Evolutionary conservation across 2,329 filamentous ascomycete species (phyloP).

Genomic region (Curvularia lunata): DNA sequence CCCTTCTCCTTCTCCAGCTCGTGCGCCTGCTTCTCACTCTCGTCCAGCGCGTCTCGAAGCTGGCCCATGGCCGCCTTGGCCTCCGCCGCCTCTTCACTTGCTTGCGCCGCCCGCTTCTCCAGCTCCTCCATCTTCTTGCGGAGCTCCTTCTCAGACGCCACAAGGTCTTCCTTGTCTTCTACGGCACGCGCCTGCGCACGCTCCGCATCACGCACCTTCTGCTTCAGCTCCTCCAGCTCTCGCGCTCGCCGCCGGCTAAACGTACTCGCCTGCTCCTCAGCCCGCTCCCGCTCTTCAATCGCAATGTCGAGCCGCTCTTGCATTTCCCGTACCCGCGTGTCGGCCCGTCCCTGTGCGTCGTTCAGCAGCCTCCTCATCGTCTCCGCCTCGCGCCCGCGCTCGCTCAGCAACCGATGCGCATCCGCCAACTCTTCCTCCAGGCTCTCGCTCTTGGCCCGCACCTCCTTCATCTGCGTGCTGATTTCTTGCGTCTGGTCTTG

Average conservation of each 20-base stretch:
- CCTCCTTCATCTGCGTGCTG: slow-evolving; percentile 88
- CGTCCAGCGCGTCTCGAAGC: slow-evolving; percentile 80
- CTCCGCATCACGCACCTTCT: slow-evolving; percentile 80
- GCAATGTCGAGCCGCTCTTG: slow-evolving; percentile 85
- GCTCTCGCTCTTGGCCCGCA: slow-evolving; percentile 78
- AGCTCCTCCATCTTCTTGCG: slow-evolving; percentile 75
- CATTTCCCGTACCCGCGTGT: slow-evolving; percentile 85
- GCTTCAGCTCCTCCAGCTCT: slow-evolving; percentile 85
- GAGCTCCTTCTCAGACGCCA: slow-evolving; percentile 75
- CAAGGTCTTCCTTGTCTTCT: slow-evolving; percentile 79
- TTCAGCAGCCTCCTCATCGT: slow-evolving; percentile 90
- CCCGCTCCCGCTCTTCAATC: slow-evolving; percentile 89
- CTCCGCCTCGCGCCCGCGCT: slow-evolving; percentile 89
- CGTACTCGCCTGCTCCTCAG: slow-evolving; percentile 87
- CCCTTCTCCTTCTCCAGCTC: slow-evolving; percentile 83
- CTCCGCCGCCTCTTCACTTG: slow-evolving; percentile 75
- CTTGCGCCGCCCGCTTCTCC: slow-evolving; percentile 71
- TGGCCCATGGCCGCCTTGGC: slow-evolving; percentile 77
- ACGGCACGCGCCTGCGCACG: slow-evolving; percentile 72
- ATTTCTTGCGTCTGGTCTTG: slow-evolving; percentile 90
- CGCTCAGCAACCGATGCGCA: slow-evolving; percentile 81
- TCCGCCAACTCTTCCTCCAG: slow-evolving; percentile 92
- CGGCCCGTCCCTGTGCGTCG: slow-evolving; percentile 83
- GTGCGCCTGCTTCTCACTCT: slow-evolving; percentile 81
- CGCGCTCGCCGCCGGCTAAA: slow-evolving; percentile 76